Conservation (phyloP, 2,329 filamentous ascomycete genomes). For the Colletotrichum camelliae region DNA sequence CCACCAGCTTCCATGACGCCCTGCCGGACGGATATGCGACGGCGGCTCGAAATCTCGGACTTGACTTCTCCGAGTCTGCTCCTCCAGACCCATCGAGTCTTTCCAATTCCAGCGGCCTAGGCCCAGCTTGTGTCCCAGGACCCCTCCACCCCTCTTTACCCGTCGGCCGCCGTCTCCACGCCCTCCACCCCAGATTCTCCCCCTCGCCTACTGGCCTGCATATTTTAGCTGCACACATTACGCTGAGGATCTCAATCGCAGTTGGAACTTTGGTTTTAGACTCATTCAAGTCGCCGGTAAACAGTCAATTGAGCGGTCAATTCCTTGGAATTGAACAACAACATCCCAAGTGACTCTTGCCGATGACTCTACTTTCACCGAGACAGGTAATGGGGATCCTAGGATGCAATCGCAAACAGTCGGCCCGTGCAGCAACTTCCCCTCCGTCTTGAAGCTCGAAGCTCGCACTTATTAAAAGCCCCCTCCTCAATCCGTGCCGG, state of each 20-base stretch:
- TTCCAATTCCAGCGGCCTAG: neutral
- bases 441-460: neutral
- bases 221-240: neutral
- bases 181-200: neutral
- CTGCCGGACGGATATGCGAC: neutral
- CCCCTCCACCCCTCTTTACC: neutral
- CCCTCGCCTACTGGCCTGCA: neutral
- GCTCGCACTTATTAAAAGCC: neutral
- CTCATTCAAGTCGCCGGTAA: neutral
- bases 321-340: neutral
- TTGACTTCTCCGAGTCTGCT: neutral
- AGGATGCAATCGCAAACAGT: neutral
- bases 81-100: neutral
- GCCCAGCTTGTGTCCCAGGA: neutral
- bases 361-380: neutral
- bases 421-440: neutral
- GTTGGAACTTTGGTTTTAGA: neutral
- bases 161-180: neutral
- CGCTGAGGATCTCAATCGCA: neutral
- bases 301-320: neutral
- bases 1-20: neutral
- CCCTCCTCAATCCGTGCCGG: neutral
- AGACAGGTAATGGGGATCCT: neutral
- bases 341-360: neutral
- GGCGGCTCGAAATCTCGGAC: conserved; percentile 2